Base-by-base conservation (phyloP, 352 stramenopile genomes). In the Phytophthora palmivora region DNA sequence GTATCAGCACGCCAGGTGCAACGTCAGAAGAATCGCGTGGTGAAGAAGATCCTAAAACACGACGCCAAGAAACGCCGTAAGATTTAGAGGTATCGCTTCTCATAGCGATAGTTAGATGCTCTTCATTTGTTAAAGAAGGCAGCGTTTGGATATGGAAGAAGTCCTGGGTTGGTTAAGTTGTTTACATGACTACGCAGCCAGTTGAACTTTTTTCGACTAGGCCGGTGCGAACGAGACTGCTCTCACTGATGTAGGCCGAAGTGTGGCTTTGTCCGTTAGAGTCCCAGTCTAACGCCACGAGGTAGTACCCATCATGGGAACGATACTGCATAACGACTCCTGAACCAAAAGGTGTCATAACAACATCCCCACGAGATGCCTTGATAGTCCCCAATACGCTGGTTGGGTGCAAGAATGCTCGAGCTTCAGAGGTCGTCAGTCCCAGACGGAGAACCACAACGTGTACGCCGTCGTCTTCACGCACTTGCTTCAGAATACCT, bases 11-110 rank as follows among this genome's bases (percentile, higher is more conserved):
- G 86, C 22, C 77, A 96, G 62, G 82, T 97, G 42, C 91, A 97
- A 67, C 66, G 74, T 22, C 59, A 78, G 61, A 82, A 92, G 59
- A 93, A 85, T 50, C 82, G 87, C 52, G 70, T 84, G 14, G 87
- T 97, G 9, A 96, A 94, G 70, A 89, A 88, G 63, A 82, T 95
- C 45, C 69, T 94, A 32, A 96, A 95, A 75, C 91, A 95, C 67
- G 89, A 92, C 49, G 76, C 72, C 47, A 91, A 89, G 78, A 93
- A 92, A 58, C 78, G 83, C 55, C 78, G 83, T 60, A 86, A 86
- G 60, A 72, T 86, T 58, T 86, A 83, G 62, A 62, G 21, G 64
- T 45, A 32, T 22, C 22, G 9, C 24, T 30, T 39, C 19, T 41
- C 14, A 9, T 19, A 30, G 21, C 47, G 19, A 32, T 58, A 21